A percentile compares a stretch with the other conserved stretches of the same genome.
These are phyloP conservation scores for Hirschfeldia incana DNA, from an alignment of 345 rosid genomes.

Conservation along the genomic window DNA sequence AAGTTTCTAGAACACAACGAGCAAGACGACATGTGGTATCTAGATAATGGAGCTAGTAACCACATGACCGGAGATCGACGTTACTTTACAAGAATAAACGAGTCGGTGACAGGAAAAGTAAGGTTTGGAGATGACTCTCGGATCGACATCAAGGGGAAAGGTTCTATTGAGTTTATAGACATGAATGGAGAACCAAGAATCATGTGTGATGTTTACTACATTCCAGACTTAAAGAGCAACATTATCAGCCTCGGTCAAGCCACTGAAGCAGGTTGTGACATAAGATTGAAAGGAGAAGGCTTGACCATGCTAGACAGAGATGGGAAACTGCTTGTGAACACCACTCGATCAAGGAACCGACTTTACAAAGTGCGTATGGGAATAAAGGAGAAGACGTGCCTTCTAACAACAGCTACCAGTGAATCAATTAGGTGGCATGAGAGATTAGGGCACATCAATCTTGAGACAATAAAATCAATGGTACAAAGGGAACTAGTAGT, in stretches of 20 bases:
- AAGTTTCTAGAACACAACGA: no score
- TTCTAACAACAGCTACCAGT: no score
- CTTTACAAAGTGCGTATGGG: not conserved
- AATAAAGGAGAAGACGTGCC: not conserved
- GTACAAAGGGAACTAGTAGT: no score
- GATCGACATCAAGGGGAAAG: not conserved
- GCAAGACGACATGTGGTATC: not conserved
- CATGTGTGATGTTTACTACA: not conserved
- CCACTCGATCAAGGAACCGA: not conserved
- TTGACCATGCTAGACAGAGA: not conserved
- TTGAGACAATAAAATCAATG: no score
- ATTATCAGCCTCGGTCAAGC: not conserved
- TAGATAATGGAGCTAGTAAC: not conserved
- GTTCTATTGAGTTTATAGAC: not conserved
- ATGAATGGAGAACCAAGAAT: not conserved
- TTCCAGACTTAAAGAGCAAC: not conserved
- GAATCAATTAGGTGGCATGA: no score
- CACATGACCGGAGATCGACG: not conserved
- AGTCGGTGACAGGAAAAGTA: not conserved
- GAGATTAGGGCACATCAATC: no score
- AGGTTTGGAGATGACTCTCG: not conserved
- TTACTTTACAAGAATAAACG: not conserved
- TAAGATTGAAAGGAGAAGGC: not conserved
- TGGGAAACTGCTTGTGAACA: not conserved
- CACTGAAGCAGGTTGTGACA: not conserved